phyloP scores from a whole-genome alignment of 805 yeast species.

The Candida quercuum region DNA sequence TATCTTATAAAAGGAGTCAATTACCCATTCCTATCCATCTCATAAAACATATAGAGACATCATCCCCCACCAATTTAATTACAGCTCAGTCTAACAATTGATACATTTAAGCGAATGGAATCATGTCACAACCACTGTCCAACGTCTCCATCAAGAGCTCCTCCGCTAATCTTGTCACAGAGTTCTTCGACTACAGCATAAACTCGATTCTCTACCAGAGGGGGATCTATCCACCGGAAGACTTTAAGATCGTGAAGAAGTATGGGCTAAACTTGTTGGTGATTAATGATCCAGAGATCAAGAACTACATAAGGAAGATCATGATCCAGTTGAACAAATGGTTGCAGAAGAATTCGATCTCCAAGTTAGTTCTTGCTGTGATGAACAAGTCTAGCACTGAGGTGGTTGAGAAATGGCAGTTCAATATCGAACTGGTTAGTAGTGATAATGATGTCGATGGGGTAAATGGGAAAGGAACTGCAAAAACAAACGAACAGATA shows the following conservation, averaged over 20 bases:
- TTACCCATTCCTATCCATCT: too few relatives aligned
- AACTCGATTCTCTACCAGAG: conserved; percentile 82
- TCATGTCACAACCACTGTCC: conserved; percentile 28
- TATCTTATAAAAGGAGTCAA: too few relatives aligned
- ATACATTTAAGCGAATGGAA: too few relatives aligned
- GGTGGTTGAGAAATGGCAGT: conserved; percentile 83
- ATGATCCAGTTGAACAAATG: conserved; percentile 67
- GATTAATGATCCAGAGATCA: conserved; percentile 72
- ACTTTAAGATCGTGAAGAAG: conserved; percentile 69
- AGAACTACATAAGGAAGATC: conserved; percentile 58
- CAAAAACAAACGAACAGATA: conserved; percentile 36
- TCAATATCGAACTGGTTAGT: conserved; percentile 47
- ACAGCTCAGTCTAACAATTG: too few relatives aligned
- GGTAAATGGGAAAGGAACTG: not conserved
- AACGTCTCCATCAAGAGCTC: conserved; percentile 59
- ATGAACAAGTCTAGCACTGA: conserved; percentile 62
- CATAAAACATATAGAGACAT: too few relatives aligned
- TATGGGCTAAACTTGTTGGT: conserved; percentile 74
- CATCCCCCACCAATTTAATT: conserved; percentile 8
- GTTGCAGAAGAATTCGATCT: conserved; percentile 66
- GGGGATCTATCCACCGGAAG: conserved; percentile 85
- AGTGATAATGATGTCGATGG: conserved; percentile 2
- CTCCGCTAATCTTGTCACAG: conserved; percentile 65
- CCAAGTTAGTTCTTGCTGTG: conserved; percentile 67
- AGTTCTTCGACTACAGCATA: conserved; percentile 77